A percentile compares a stretch with the other conserved stretches of the same genome.
These are phyloP conservation scores for Skeletonema potamos DNA, from an alignment of 108 stramenopile species.

Conservation along the genomic window DNA sequence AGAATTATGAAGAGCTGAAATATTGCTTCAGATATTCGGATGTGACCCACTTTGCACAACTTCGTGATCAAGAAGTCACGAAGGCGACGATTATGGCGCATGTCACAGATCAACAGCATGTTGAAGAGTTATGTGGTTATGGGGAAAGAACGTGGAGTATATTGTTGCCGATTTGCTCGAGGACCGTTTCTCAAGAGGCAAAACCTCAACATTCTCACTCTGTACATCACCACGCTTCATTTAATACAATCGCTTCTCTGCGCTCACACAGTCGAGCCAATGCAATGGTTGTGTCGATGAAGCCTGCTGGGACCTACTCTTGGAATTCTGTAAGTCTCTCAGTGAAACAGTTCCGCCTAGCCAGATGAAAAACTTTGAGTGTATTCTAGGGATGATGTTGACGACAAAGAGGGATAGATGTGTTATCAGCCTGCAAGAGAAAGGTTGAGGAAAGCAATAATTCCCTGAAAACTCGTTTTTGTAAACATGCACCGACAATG, in stretches of 20 bases:
- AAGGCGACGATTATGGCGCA: background rate
- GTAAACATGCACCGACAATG: slow-evolving; percentile 27
- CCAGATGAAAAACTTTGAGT: slow-evolving; percentile 14
- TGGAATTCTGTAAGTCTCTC: slow-evolving; percentile 21
- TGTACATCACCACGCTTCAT: background rate
- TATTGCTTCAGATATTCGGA: slow-evolving; percentile 36
- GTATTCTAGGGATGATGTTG: slow-evolving; percentile 41
- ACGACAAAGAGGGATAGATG: slow-evolving; percentile 33
- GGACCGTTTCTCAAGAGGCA: background rate
- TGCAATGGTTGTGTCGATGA: background rate
- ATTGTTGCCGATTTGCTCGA: slow-evolving; percentile 23
- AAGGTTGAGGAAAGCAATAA: slow-evolving; percentile 4
- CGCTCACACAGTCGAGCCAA: slow-evolving; percentile 10
- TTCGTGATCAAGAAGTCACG: background rate
- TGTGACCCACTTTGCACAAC: slow-evolving; percentile 22
- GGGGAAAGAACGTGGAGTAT: slow-evolving; percentile 18
- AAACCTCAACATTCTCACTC: background rate
- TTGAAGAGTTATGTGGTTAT: background rate
- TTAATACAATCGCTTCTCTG: slow-evolving; percentile 20
- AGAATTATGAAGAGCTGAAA: slow-evolving; percentile 38
- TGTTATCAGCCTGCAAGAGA: slow-evolving; percentile 21
- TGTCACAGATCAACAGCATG: background rate
- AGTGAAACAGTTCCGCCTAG: slow-evolving; percentile 5
- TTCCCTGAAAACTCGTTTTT: slow-evolving; percentile 30
- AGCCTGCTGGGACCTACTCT: slow-evolving; percentile 24